Conservation (phyloP, 2,329 filamentous ascomycete genomes). For the Alternaria burnsii region DNA sequence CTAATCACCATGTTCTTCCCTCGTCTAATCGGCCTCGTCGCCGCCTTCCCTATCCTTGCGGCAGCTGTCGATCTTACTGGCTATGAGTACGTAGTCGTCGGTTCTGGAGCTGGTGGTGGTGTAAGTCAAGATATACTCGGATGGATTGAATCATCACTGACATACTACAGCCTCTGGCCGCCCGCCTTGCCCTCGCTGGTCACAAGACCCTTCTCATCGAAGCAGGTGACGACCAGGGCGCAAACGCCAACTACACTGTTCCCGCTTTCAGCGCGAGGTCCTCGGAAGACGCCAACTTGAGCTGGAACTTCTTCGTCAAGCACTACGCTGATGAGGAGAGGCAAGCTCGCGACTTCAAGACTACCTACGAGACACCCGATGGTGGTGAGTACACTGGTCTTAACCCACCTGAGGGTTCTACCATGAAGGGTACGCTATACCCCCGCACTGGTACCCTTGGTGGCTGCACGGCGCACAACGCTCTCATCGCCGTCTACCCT, state of each 20-base stretch:
- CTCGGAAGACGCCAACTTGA: constrained; percentile 64
- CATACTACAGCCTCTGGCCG: constrained; percentile 46
- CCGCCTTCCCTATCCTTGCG: constrained; percentile 33
- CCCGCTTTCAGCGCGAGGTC: constrained; percentile 63
- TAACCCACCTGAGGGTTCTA: constrained; percentile 62
- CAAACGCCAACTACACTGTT: constrained; percentile 61
- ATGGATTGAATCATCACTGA: neutral
- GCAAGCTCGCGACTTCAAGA: constrained; percentile 66
- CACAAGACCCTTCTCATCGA: constrained; percentile 69
- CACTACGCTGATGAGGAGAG: constrained; percentile 65
- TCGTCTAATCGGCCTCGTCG: constrained; percentile 28
- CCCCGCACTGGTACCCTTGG: constrained; percentile 66
- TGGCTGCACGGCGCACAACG: constrained; percentile 70
- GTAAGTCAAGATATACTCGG: neutral
- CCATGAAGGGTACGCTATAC: constrained; percentile 64
- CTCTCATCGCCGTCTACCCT: constrained; percentile 67
- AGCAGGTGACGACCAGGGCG: constrained; percentile 66
- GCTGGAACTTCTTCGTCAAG: constrained; percentile 71
- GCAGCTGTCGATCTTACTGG: constrained; percentile 41
- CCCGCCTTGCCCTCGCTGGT: constrained; percentile 67
- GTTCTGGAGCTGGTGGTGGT: constrained; percentile 55
- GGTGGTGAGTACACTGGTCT: constrained; percentile 58
- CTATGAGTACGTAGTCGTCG: constrained; percentile 71
- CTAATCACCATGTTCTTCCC: constrained; percentile 34
- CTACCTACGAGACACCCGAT: constrained; percentile 59